phyloP scores from a whole-genome alignment of 2,329 filamentous ascomycete species.

The Cercospora janseana region DNA sequence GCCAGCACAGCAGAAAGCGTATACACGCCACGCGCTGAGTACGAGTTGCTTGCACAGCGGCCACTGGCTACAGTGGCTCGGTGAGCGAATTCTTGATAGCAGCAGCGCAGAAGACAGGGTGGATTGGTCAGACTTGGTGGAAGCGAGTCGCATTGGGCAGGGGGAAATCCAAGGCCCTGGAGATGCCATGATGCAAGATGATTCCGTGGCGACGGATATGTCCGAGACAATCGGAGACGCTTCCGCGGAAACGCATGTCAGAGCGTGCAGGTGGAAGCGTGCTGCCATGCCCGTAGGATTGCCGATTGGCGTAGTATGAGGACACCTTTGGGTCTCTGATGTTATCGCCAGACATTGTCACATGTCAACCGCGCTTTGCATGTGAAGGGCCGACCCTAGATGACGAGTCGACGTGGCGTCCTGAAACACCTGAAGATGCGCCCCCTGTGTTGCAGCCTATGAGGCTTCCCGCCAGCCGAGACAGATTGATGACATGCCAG shows the following conservation, averaged over 20 bases:
- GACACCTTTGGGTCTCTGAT: slow-evolving; percentile 6
- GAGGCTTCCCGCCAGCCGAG: no score
- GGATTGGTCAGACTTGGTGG: slow-evolving; percentile 38
- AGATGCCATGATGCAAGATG: slow-evolving; percentile 13
- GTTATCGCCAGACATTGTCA: background rate
- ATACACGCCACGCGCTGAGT: slow-evolving; percentile 25
- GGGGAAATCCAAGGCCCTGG: slow-evolving; percentile 1
- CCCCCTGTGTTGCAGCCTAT: no score
- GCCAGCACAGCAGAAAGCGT: slow-evolving; percentile 15
- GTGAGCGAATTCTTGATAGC: slow-evolving; percentile 34
- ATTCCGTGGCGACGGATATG: background rate
- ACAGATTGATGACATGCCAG: no score
- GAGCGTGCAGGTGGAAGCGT: slow-evolving; percentile 19
- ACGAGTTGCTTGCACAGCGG: slow-evolving; percentile 41
- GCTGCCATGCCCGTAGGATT: slow-evolving; percentile 15
- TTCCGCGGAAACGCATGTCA: background rate
- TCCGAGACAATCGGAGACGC: background rate
- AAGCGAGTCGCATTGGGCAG: slow-evolving; percentile 31
- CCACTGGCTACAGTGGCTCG: slow-evolving; percentile 41
- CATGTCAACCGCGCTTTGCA: slow-evolving; percentile 6
- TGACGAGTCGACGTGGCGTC: background rate
- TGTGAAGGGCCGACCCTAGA: slow-evolving; percentile 15
- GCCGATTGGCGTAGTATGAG: slow-evolving; percentile 27
- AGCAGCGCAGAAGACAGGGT: slow-evolving; percentile 28
- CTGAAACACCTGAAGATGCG: no score